Base-by-base conservation (phyloP, 805 yeast genomes). In the Schwanniomyces sp. region DNA sequence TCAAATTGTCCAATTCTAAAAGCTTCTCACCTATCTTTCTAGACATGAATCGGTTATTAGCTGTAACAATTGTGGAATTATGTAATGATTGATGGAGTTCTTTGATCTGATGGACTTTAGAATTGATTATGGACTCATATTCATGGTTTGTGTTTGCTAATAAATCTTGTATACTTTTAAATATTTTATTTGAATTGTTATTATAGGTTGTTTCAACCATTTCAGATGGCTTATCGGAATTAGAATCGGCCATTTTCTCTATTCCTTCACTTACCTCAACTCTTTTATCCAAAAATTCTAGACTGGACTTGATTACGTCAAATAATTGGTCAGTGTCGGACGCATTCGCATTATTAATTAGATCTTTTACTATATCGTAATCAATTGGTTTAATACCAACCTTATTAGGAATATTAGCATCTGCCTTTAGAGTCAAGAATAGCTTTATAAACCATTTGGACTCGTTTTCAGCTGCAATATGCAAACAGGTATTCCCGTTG, bases 311-410 rank as follows among this genome's bases (percentile, higher is more conserved):
- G 9, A 72, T 55, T 28, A 73, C 61, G 53, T 72, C 71, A 38
- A 71, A 51, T 12, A 70, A 51, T 36, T 64, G 69, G 16, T 63
- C 67, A 30, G 56, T 57, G 10, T 56, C 58, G 32, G 26, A 44
- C 40, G 55, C 61, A 36, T 44, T 36, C 11, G 48, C 49, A 18
- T 47, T 52, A 34, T 56, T 51, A 7, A 41, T 37, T 10, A 62
- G 58, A 41, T 72, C 75, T 40, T 80, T 68, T 40, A 76, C 80
- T 45, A 86, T 82, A 40, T 96, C 96, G 67, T 88, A 92, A 67
- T 94, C 98, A 11, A 76, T 69, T 3, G 98, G 96, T 51, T 87
- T 81, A 29, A 92, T 76, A 0, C 97, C 97, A 4, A 92, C 86
- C 43, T 88, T 86, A 63, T 94, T 94, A 5, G 89, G 81, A 41